Evolutionary conservation across 2,329 filamentous ascomycete genomes (phyloP).

Genomic region (Colletotrichum viniferum): DNA sequence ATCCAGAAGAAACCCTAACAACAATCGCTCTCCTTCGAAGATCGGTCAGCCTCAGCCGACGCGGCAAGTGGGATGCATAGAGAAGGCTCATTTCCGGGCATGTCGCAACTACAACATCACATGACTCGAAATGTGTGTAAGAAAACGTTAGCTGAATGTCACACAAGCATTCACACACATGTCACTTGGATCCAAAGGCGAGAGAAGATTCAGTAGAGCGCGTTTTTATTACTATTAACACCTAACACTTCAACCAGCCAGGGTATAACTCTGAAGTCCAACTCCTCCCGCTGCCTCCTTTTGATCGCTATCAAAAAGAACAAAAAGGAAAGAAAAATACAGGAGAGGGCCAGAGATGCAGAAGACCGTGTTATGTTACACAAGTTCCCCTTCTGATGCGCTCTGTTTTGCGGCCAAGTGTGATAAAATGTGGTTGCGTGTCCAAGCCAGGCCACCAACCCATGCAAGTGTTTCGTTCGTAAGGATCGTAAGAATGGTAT

Average conservation of each 20-base stretch:
- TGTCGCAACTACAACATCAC: not conserved
- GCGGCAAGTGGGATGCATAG: not conserved
- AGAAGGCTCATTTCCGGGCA: not conserved
- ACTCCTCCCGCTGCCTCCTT: slow-evolving; percentile 10
- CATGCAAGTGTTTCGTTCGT: slow-evolving; percentile 42
- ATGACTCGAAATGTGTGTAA: not conserved
- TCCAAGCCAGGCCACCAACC: slow-evolving; percentile 16
- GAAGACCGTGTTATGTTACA: not conserved
- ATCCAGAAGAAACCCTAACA: not conserved
- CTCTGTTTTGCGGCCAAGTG: slow-evolving; percentile 7
- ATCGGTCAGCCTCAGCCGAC: not conserved
- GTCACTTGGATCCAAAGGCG: not conserved
- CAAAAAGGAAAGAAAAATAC: not conserved
- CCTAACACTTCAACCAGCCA: slow-evolving; percentile 19
- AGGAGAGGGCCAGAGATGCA: not conserved
- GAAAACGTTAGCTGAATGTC: not conserved
- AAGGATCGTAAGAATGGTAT: slow-evolving; percentile 64
- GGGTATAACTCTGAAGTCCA: slow-evolving; percentile 7
- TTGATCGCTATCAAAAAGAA: not conserved
- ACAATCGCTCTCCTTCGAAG: not conserved
- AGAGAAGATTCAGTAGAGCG: not conserved
- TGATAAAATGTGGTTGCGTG: not conserved
- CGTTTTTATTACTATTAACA: slow-evolving; percentile 19
- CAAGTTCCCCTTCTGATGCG: not conserved
- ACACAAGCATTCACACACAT: not conserved